Base-by-base conservation (phyloP, 768 basidiomycete species). In the Mycena albidolilacea region DNA sequence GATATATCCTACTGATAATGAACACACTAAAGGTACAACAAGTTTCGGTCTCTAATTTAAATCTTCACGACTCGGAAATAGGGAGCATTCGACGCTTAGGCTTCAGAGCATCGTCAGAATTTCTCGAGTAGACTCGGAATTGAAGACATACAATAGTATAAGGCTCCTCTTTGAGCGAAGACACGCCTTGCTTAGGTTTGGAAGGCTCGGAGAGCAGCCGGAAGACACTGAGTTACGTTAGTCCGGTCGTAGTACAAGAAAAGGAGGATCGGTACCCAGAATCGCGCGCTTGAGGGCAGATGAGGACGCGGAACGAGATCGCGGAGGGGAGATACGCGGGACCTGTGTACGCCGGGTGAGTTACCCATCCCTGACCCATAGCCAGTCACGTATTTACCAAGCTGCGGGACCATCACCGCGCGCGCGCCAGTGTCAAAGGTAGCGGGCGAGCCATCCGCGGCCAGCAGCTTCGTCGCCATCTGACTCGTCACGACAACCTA, bases 381-480 rank as follows among this genome's bases (percentile, higher is more conserved):
- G 9, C 12, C 17, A 43, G 30, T 52, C 59, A 50, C 50, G 23
- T 21, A 57, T 75, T 77, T 78, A 91, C 93, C 90, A 75, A 93
- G 87, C 70, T 88, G 88, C 55, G 93, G 93, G 48, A 90, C 83
- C 87, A 95, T 88, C 55, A 93, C 80, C 11, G 90, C 92, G 72
- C 82, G 88, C 17, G 87, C 86, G 39, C 92, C 87, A 54, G 90
- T 88, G 72, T 93, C 90, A 76, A 91, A 94, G 52, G 81, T 92
- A 54, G 90, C 92, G n/a, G 85, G 74, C 19, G 89, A 84, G 64
- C 93, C 93, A 75, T 94, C 91, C 2, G 86, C 82, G 70, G 89
- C 87, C 43, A 93, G 79, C 75, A 93, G 82, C 78, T 91, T 94
- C 0, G 91, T 94, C 15, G 91, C 86, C 74, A 95, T 83, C 78